These are phyloP conservation scores for Naematelia aurantialba DNA, from an alignment of 768 basidiomycete genomes.

Conservation along the genomic window DNA sequence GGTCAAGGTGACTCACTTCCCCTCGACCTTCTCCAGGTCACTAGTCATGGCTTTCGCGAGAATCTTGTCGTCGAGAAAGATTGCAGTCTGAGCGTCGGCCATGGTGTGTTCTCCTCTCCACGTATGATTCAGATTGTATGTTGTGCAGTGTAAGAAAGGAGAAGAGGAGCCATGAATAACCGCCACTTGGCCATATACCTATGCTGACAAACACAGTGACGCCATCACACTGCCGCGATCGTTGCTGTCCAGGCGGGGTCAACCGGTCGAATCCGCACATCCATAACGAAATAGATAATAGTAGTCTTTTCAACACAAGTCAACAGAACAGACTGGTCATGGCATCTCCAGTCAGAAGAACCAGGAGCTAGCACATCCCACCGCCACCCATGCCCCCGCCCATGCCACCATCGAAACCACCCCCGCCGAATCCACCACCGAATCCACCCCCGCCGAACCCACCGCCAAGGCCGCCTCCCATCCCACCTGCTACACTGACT, in stretches of 20 bases:
- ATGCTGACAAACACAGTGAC: background rate
- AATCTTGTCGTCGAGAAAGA: conserved; percentile 38
- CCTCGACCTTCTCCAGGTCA: conserved; percentile 40
- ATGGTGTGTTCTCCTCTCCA: conserved; percentile 11
- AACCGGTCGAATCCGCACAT: too few species aligned
- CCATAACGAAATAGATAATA: too few species aligned
- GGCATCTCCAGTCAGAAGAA: too few species aligned
- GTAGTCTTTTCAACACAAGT: too few species aligned
- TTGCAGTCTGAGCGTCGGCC: conserved; percentile 39
- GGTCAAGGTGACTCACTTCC: conserved; percentile 21
- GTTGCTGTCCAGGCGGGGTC: too few species aligned
- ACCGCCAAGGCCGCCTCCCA: conserved; percentile 55
- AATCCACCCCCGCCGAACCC: conserved; percentile 39
- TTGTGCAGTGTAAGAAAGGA: background rate
- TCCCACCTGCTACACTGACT: conserved; percentile 20
- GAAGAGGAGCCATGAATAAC: too few species aligned
- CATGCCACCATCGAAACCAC: conserved; percentile 26
- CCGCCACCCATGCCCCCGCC: background rate
- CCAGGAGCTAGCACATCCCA: background rate
- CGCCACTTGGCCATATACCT: background rate
- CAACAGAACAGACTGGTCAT: too few species aligned
- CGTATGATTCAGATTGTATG: background rate
- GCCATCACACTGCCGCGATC: too few species aligned
- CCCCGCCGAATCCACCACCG: conserved; percentile 46
- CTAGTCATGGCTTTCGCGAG: conserved; percentile 37